Evolutionary conservation across 179 eudicot genomes (phyloP).

Genomic region (Amaranthus tricolor): DNA sequence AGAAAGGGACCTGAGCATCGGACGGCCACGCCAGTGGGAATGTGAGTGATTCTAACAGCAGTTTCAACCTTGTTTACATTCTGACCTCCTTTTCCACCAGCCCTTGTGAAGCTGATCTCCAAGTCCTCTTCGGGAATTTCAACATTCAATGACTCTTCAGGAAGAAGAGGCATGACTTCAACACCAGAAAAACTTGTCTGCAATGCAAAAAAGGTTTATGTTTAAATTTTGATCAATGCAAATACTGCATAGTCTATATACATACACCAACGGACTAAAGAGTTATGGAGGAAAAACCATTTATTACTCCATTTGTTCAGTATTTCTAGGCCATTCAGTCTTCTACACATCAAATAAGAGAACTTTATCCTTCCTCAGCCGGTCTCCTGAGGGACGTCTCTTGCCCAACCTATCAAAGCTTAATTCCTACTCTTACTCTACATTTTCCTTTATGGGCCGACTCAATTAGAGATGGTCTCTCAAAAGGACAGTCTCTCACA

Average conservation of each 20-base stretch:
- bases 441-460: too few relatives aligned
- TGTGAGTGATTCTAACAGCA: constrained; percentile 93
- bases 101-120: constrained; percentile 72
- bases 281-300: not conserved
- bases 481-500: too few relatives aligned
- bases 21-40: constrained; percentile 85
- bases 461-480: too few relatives aligned
- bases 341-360: not conserved
- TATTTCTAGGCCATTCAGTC: not conserved
- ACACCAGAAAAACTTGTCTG: constrained; percentile 99
- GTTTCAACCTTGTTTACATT: constrained; percentile 97
- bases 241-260: not conserved
- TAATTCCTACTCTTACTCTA: too few relatives aligned
- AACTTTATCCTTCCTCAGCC: not conserved
- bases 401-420: too few relatives aligned
- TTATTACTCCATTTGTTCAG: not conserved
- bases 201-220: not conserved
- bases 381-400: too few relatives aligned
- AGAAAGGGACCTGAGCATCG: constrained; percentile 70
- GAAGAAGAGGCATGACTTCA: constrained; percentile 98
- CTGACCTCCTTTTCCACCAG: constrained; percentile 97
- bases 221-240: too few relatives aligned
- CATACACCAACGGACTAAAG: not conserved
- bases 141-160: constrained; percentile 73
- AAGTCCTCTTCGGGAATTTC: constrained; percentile 96